phyloP scores from a whole-genome alignment of 805 yeast genomes.

The Clavispora asparagi region DNA sequence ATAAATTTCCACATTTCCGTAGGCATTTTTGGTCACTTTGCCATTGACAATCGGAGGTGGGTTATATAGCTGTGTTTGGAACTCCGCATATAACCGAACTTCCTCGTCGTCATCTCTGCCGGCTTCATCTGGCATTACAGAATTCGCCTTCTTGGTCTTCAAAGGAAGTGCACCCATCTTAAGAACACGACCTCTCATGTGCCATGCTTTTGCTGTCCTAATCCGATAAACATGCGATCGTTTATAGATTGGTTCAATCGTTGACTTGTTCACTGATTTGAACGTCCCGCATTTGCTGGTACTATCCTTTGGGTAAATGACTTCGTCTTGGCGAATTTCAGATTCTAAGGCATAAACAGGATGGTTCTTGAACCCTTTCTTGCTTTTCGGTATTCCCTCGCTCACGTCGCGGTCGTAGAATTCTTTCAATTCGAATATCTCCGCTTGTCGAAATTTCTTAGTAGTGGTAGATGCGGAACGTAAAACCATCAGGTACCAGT shows the following conservation, averaged over 20 bases:
- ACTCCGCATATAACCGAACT: constrained; percentile 63
- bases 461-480: constrained; percentile 21
- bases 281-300: constrained; percentile 62
- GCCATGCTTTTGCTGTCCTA: constrained; percentile 82
- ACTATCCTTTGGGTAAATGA: constrained; percentile 59
- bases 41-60: constrained; percentile 71
- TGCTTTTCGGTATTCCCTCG: constrained; percentile 85
- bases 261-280: constrained; percentile 25
- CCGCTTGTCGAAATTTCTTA: constrained; percentile 28
- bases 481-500: constrained; percentile 57
- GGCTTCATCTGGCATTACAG: constrained; percentile 20
- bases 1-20: constrained; percentile 80
- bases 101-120: constrained; percentile 49
- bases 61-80: constrained; percentile 65
- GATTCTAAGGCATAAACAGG: constrained; percentile 79
- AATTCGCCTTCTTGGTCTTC: constrained; percentile 36
- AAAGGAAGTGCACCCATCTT: constrained; percentile 67
- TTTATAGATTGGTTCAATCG: constrained; percentile 57
- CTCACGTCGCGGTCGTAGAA: constrained; percentile 55
- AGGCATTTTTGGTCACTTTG: constrained; percentile 65
- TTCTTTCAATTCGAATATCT: constrained; percentile 55
- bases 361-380: constrained; percentile 80
- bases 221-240: constrained; percentile 59
- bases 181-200: constrained; percentile 68
- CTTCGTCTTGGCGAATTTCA: constrained; percentile 68